These are phyloP conservation scores for Alternaria sp. DNA, from an alignment of 2,329 filamentous ascomycete species.

Conservation along the genomic window DNA sequence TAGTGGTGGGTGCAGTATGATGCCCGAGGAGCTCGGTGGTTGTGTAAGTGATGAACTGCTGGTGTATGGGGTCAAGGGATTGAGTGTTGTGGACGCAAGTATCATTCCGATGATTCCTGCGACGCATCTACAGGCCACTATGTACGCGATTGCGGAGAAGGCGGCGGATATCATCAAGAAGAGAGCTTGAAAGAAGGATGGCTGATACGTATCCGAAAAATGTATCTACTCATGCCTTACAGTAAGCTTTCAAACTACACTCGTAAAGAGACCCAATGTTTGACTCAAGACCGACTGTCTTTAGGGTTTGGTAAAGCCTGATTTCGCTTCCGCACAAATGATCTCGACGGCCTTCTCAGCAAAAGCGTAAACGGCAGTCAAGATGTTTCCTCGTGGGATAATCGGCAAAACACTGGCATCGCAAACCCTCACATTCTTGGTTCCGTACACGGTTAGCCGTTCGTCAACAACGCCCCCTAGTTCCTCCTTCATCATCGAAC, in stretches of 20 bases:
- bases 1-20: constrained; percentile 24
- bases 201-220: neutral
- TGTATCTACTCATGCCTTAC: neutral
- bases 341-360: constrained; percentile 33
- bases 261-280: neutral
- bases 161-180: constrained; percentile 3
- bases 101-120: constrained; percentile 24
- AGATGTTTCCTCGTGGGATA: constrained; percentile 25
- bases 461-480: constrained; percentile 42
- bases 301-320: neutral
- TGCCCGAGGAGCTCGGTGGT: constrained; percentile 26
- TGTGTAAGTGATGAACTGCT: constrained; percentile 17
- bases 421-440: constrained; percentile 34
- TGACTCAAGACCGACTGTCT: neutral
- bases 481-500: constrained; percentile 39
- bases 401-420: constrained; percentile 38
- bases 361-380: constrained; percentile 32
- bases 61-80: constrained; percentile 25
- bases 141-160: constrained; percentile 7
- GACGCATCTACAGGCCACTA: constrained; percentile 29
- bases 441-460: constrained; percentile 38
- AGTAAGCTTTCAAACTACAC: neutral
- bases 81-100: constrained; percentile 36
- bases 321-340: constrained; percentile 8
- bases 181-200: neutral